Base-by-base conservation (phyloP, 192 early-diverging fungal genomes). In the Linnemannia zychae region DNA sequence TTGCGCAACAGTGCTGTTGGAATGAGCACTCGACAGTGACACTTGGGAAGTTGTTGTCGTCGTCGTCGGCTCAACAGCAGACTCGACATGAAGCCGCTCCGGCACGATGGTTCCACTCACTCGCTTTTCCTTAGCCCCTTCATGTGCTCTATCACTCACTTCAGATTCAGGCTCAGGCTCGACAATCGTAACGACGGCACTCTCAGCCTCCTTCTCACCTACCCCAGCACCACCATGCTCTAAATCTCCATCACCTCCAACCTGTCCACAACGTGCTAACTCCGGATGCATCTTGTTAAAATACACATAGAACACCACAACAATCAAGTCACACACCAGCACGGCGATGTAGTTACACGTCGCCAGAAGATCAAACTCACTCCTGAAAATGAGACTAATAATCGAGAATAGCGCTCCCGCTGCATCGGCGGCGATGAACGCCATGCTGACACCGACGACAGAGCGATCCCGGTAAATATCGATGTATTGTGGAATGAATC, bases 401-500 rank as follows among this genome's bases (percentile, higher is more conserved):
- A 89, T 66, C 3, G 90, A 90, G 37, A 90, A 90, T 28, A 89
- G 44, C 7, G 88, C 81, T 3, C 90, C 90, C 4, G 82, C 68
- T 31, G 79, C 85, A 31, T 90, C 90, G 47, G 87, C 86, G 15
- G 83, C 53, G 24, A 90, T 78, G 52, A 90, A 90, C 5, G 83
- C 33, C 79, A 89, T 87, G 9, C 84, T 87, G 22, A 90, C 78
- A 15, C 88, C 87, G 0, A 89, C 87, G 1, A 90, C 90, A 31
- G 79, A 82, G 4, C 78, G 77, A 63, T 86, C 74, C 4, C 66
- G 65, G 6, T 80, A 79, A 33, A 90, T 89, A 3, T 88, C 81
- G 31, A 67, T 40, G 44, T 90, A 90, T 74, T 90, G 90, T 22
- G 90, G 90, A 22, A 86, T 7, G 60, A 90, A 90, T 3, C 90